Base-by-base conservation (phyloP, 148 eudicot species). In the Rhododendron ferrugineum region DNA sequence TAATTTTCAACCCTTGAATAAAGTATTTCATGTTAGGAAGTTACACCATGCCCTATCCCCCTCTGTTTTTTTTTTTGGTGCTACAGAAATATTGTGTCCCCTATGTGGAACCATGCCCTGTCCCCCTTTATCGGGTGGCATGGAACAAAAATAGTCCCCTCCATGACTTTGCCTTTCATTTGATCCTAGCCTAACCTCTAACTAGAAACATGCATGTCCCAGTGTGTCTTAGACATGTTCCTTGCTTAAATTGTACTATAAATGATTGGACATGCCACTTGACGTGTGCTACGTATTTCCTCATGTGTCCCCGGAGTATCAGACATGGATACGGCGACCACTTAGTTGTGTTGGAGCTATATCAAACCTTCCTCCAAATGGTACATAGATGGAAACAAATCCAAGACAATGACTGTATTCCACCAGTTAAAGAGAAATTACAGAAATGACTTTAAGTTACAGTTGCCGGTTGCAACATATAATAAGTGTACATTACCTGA, bases 401-500 rank as follows among this genome's bases (percentile, higher is more conserved):
- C 70, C 66, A 23, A 62, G 28, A 62, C 28, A 62, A 23, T 23
- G 28, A 23, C 26, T 23, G n/a, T 23, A 62, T 62, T 23, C 70
- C 30, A 7, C 26, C 11, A 9, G 70, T n/a, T 62, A 62, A 60
- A 23, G 70, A 75, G 9, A 10, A 40, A 37, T 44, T 42, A 62
- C 18, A 3, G 20, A 58, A 81, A 82, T 4, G 13, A 64, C 49
- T 14, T 34, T 54, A 16, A 54, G 6, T 54, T 3, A 54, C 60
- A 18, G 60, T 64, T 15, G 9, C 6, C 0, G 3, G 40, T 64
- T 34, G 6, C n/a, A 6, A 30, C 79, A 30, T 73, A 32, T 8
- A 83, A 5, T 1, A 54, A 37, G 84, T 68, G 74, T 10, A 62
- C 40, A 83, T 82, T 83, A 87, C 88, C 88, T 79, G 88, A 79